phyloP scores from a whole-genome alignment of 2,329 filamentous ascomycete genomes.

The Coniochaeta sp. region DNA sequence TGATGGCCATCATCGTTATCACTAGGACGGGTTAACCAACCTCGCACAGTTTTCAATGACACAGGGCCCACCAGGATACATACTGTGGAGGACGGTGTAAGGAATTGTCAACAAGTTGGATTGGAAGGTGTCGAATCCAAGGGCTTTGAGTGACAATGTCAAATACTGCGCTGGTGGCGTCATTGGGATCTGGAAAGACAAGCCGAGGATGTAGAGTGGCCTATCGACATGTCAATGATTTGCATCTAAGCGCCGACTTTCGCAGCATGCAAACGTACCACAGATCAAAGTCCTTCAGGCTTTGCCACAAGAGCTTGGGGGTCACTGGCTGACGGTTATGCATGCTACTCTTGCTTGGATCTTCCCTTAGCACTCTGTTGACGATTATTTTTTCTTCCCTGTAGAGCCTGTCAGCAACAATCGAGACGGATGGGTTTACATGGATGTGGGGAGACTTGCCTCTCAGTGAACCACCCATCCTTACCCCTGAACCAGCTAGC shows the following conservation, averaged over 20 bases:
- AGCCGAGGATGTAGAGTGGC: slow-evolving; percentile 45
- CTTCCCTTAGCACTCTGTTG: slow-evolving; percentile 50
- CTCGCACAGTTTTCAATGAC: not conserved
- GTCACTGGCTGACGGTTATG: slow-evolving; percentile 52
- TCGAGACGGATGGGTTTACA: not conserved
- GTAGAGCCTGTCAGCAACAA: not conserved
- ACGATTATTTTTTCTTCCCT: slow-evolving; percentile 53
- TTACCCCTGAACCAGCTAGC: slow-evolving; percentile 44
- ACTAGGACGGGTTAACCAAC: slow-evolving; percentile 11
- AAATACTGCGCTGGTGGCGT: slow-evolving; percentile 44
- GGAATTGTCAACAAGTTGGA: slow-evolving; percentile 59
- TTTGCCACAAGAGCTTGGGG: slow-evolving; percentile 38
- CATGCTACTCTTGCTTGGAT: slow-evolving; percentile 52
- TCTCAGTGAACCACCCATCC: slow-evolving; percentile 53
- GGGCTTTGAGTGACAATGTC: slow-evolving; percentile 46
- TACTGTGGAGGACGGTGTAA: slow-evolving; percentile 26
- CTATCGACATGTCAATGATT: slow-evolving; percentile 8
- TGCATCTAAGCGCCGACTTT: not conserved
- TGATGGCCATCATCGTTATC: slow-evolving; percentile 26
- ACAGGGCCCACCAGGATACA: not conserved
- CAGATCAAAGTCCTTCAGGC: slow-evolving; percentile 29
- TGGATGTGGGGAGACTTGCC: slow-evolving; percentile 11
- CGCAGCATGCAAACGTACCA: slow-evolving; percentile 6
- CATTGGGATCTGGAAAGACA: slow-evolving; percentile 46
- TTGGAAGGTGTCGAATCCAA: slow-evolving; percentile 54